Evolutionary conservation across 1,139 yeast genomes (phyloP).

Genomic region (Blastobotrys serpentis): DNA sequence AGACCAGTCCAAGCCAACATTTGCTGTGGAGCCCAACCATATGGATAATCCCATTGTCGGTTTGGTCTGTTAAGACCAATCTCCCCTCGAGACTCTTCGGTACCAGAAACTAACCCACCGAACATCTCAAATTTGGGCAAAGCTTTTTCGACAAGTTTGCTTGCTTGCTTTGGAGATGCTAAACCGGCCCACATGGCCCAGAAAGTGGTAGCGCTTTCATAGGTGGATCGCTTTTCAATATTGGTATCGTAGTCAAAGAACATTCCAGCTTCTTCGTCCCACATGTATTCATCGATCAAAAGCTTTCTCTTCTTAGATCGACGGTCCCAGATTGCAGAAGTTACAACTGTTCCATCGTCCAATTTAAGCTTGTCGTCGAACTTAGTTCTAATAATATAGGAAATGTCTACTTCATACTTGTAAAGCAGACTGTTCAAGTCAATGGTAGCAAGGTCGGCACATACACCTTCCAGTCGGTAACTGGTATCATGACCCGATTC

Average conservation of each 20-base stretch:
- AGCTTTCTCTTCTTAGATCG: slow-evolving; percentile 56
- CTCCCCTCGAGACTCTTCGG: slow-evolving; percentile 71
- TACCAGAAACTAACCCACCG: slow-evolving; percentile 91
- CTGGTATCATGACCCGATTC: slow-evolving; percentile 97
- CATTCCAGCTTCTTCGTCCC: slow-evolving; percentile 80
- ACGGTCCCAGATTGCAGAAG: slow-evolving; percentile 58
- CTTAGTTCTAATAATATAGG: slow-evolving; percentile 55
- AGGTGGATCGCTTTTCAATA: slow-evolving; percentile 53
- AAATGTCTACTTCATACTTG: slow-evolving; percentile 88
- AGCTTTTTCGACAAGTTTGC: slow-evolving; percentile 54
- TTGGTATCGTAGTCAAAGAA: slow-evolving; percentile 83
- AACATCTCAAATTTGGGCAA: slow-evolving; percentile 74
- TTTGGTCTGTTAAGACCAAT: slow-evolving; percentile 70
- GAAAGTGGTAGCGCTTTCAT: slow-evolving; percentile 86
- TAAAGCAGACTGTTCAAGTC: slow-evolving; percentile 84
- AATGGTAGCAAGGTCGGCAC: slow-evolving; percentile 87
- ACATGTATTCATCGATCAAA: slow-evolving; percentile 65
- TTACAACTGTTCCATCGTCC: slow-evolving; percentile 47
- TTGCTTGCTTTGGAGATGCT: slow-evolving; percentile 76
- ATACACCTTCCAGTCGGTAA: slow-evolving; percentile 83
- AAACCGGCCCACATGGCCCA: slow-evolving; percentile 91
- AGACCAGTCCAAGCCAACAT: slow-evolving; percentile 92
- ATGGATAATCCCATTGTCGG: slow-evolving; percentile 98
- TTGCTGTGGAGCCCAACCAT: slow-evolving; percentile 99
- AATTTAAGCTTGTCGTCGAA: slow-evolving; percentile 51